A percentile compares a stretch with the other conserved stretches of the same genome.
phyloP scores from a whole-genome alignment of 257 asterid genomes.

The Solanum tarijense region DNA sequence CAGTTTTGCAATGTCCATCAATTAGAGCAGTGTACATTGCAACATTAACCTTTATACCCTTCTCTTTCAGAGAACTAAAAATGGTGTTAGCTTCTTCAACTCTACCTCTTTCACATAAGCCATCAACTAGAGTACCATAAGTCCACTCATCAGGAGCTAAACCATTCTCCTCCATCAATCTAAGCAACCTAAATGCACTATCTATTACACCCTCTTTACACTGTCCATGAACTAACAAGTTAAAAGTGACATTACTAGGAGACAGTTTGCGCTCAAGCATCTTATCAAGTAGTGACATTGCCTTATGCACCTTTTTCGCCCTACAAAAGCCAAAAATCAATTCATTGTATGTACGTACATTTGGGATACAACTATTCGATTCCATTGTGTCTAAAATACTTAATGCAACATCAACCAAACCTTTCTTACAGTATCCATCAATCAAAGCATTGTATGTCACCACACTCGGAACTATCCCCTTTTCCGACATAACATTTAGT shows the following conservation, averaged over 20 bases:
- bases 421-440: slow-evolving; percentile 57
- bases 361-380: slow-evolving; percentile 33
- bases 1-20: slow-evolving; percentile 47
- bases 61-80: slow-evolving; percentile 39
- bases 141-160: slow-evolving; percentile 52
- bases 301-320: slow-evolving; percentile 46
- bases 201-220: slow-evolving; percentile 51
- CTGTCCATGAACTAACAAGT: slow-evolving; percentile 55
- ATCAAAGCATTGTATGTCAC: slow-evolving; percentile 63
- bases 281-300: slow-evolving; percentile 51
- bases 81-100: slow-evolving; percentile 36
- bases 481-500: slow-evolving; percentile 34
- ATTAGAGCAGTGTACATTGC: slow-evolving; percentile 50
- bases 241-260: slow-evolving; percentile 48
- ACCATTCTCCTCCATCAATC: slow-evolving; percentile 47
- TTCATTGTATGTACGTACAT: slow-evolving; percentile 62
- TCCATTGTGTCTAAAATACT: slow-evolving; percentile 45
- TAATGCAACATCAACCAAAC: slow-evolving; percentile 41
- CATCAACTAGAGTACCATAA: slow-evolving; percentile 47
- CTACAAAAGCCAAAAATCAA: slow-evolving; percentile 56
- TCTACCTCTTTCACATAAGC: slow-evolving; percentile 49
- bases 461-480: slow-evolving; percentile 38
- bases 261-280: slow-evolving; percentile 40
- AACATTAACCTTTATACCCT: slow-evolving; percentile 35
- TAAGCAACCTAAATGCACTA: slow-evolving; percentile 53